Base-by-base conservation (phyloP, 495 filamentous ascomycete species). In the Venustampulla echinocandica region DNA sequence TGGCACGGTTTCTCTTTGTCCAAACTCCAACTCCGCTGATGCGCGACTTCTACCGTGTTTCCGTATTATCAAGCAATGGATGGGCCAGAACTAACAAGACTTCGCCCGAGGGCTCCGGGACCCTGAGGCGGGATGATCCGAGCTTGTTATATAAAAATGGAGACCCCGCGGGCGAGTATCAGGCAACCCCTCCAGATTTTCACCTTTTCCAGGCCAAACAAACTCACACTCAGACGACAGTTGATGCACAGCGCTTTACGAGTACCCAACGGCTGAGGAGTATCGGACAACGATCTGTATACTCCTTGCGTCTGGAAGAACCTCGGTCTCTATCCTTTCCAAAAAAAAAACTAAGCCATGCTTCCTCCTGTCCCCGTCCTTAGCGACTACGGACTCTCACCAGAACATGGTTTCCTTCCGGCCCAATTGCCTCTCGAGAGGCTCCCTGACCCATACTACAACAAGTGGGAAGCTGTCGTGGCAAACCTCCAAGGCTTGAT, bases 391-490 rank as follows among this genome's bases (percentile, higher is more conserved):
- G 87, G 83, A 62, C 82, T 98, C 63, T 93, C 90, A 45, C 74
- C 81, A 33, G 71, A 80, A 37, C 71, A 86, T 70, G 92, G 92
- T 50, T 99, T 99, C 67, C 82, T 99, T 32, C 86, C 92, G 0
- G 64, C 81, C 21, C 79, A 87, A 52, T 66, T 81, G n/a, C 93
- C 92, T 24, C 69, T 97, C 47, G 77, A 84, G 42, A 60, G 74
- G 42, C 76, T 97, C 25, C 85, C 89, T 10, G 81, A 95, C 56
- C 76, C 81, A 0, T 97, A 95, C 71, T 99, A 96, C 64, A 76
- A 80, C 54, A 84, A 85, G 55, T 99, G 92, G 92, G 92, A 99
- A 66, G 70, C 77, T 46, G 73, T 95, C 21, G 75, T 79, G 17
- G 71, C 77, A 28, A 94, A 95, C 58, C 64, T 99, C n/a, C 92